These are phyloP conservation scores for Bipolaris victoriae DNA, from an alignment of 2,329 filamentous ascomycete genomes.

Conservation along the genomic window DNA sequence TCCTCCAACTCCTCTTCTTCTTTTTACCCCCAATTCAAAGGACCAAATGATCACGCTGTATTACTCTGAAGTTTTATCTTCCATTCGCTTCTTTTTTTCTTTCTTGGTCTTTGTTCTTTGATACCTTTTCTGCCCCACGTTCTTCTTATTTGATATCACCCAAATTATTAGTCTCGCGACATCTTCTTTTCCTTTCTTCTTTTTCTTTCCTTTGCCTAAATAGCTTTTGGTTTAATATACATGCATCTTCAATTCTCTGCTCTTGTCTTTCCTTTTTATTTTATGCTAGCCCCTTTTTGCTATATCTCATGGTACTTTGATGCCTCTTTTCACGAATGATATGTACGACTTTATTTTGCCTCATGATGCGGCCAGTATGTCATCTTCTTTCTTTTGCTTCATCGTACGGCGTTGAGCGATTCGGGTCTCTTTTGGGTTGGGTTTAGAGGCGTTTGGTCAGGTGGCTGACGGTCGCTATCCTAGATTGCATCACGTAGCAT, in stretches of 20 bases:
- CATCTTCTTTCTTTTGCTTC: background rate
- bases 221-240: conserved; percentile 1
- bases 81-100: background rate
- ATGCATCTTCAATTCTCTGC: background rate
- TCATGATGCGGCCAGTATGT: background rate
- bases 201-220: background rate
- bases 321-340: background rate
- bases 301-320: background rate
- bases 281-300: background rate
- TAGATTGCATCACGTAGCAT: background rate
- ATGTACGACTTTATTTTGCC: background rate
- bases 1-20: background rate
- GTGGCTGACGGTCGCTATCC: background rate
- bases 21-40: background rate
- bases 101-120: background rate
- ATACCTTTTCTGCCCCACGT: background rate
- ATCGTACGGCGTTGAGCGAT: background rate
- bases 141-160: background rate
- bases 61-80: conserved; percentile 1
- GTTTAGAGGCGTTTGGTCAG: background rate
- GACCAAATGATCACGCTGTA: background rate
- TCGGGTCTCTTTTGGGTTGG: background rate
- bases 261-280: background rate
- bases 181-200: background rate
- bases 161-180: background rate